phyloP scores from a whole-genome alignment of 768 basidiomycete species.

The Rhizopogon sp. region DNA sequence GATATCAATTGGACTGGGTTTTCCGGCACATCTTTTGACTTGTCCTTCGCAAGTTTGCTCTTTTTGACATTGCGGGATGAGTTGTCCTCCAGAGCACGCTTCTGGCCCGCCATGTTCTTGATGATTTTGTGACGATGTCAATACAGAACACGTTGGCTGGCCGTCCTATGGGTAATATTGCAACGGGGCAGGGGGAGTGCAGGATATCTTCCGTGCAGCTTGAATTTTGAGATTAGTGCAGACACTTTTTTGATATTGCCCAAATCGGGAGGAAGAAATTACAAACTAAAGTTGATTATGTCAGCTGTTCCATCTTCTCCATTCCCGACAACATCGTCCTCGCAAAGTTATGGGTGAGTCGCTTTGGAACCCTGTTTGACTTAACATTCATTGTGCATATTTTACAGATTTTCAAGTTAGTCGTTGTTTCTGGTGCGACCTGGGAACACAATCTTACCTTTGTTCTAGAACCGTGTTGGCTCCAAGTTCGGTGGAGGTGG shows the following conservation, averaged over 20 bases:
- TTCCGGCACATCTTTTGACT: conserved; percentile 19
- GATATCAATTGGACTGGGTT: conserved; percentile 30
- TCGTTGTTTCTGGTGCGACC: not conserved
- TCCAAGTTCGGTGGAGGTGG: conserved; percentile 96
- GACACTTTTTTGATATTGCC: not conserved
- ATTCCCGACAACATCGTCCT: not conserved
- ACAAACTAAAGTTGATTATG: not conserved
- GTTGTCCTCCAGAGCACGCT: conserved; percentile 57
- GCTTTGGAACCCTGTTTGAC: not conserved
- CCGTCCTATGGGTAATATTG: not conserved
- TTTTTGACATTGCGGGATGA: conserved; percentile 57
- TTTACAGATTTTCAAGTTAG: conserved; percentile 64
- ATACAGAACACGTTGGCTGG: not conserved
- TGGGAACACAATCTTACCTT: conserved; percentile 3
- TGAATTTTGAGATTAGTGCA: no score
- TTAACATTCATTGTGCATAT: not conserved
- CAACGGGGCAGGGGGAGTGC: not conserved
- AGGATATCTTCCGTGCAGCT: not conserved
- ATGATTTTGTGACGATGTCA: conserved; percentile 10
- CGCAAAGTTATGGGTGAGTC: not conserved
- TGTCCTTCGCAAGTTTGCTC: conserved; percentile 37
- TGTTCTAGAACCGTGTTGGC: conserved; percentile 83
- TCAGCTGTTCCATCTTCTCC: not conserved
- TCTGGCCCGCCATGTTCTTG: conserved; percentile 42
- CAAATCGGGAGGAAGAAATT: not conserved